Percentiles rank a stretch among this genome's conserved stretches.
These are phyloP conservation scores for Neofusicoccum umdonicola DNA, from an alignment of 2,329 filamentous ascomycete genomes.

Conservation along the genomic window DNA sequence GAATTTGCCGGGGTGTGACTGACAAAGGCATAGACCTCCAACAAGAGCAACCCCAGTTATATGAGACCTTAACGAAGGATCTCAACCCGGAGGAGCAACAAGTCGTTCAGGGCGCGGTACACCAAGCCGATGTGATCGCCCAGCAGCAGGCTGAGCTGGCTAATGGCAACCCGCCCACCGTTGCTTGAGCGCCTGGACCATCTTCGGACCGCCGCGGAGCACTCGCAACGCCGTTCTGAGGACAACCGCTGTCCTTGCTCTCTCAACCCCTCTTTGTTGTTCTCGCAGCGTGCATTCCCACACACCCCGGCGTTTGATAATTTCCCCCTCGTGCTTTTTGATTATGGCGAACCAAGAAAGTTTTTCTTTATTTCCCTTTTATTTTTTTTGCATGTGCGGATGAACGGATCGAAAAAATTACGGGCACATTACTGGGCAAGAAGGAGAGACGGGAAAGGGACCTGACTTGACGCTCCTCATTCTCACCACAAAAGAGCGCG, in stretches of 20 bases:
- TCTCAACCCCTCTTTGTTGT: background rate
- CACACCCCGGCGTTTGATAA: constrained; percentile 16
- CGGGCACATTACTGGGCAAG: background rate
- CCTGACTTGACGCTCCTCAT: constrained; percentile 4
- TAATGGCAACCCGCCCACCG: constrained; percentile 13
- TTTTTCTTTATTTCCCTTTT: background rate
- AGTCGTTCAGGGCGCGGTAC: constrained; percentile 74
- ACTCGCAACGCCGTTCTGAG: background rate
- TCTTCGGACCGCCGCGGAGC: background rate
- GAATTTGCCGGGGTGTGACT: constrained; percentile 21
- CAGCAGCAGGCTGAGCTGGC: constrained; percentile 30
- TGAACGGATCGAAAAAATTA: constrained; percentile 8
- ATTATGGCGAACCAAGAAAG: constrained; percentile 8
- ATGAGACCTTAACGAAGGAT: constrained; percentile 74
- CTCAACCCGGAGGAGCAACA: constrained; percentile 77
- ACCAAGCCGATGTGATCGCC: constrained; percentile 62
- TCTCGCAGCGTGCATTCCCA: constrained; percentile 16
- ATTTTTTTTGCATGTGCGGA: constrained; percentile 1
- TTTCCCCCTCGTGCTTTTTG: background rate
- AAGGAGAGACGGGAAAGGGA: constrained; percentile 1
- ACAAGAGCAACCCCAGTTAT: constrained; percentile 86
- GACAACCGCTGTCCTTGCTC: background rate
- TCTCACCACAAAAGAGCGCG: background rate
- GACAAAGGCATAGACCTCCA: constrained; percentile 66
- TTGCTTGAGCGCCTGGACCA: background rate